These are phyloP conservation scores for Pseudogymnoascus sp. DNA, from an alignment of 2,329 filamentous ascomycete genomes.

Conservation along the genomic window DNA sequence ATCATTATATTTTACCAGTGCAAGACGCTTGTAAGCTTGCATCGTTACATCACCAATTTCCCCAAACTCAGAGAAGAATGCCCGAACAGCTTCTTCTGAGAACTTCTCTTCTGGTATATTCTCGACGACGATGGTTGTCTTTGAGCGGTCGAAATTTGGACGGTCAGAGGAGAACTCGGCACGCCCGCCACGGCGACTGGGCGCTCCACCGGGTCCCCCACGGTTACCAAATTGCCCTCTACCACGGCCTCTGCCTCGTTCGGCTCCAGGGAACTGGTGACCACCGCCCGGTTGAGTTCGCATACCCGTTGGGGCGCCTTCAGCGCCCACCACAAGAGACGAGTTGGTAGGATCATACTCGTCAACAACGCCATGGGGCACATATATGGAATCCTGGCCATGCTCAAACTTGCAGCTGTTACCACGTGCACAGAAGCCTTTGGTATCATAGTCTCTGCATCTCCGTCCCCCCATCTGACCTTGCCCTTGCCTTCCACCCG, in stretches of 20 bases:
- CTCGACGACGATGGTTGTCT: slow-evolving; percentile 67
- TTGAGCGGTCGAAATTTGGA: slow-evolving; percentile 53
- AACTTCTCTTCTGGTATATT: slow-evolving; percentile 69
- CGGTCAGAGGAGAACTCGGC: slow-evolving; percentile 59
- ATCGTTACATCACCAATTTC: slow-evolving; percentile 56
- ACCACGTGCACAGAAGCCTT: slow-evolving; percentile 64
- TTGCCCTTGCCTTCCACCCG: not conserved
- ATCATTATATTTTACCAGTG: slow-evolving; percentile 61
- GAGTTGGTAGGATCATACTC: slow-evolving; percentile 56
- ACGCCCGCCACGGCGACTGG: slow-evolving; percentile 23
- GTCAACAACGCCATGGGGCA: slow-evolving; percentile 29
- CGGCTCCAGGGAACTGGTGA: slow-evolving; percentile 13
- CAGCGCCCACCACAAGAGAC: slow-evolving; percentile 30
- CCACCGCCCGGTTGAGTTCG: slow-evolving; percentile 16
- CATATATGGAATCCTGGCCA: slow-evolving; percentile 44
- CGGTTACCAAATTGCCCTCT: slow-evolving; percentile 27
- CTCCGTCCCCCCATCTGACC: slow-evolving; percentile 24
- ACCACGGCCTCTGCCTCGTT: slow-evolving; percentile 28
- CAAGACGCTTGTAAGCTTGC: slow-evolving; percentile 57
- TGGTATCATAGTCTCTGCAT: slow-evolving; percentile 65
- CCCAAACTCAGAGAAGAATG: slow-evolving; percentile 69
- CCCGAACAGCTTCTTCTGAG: slow-evolving; percentile 54
- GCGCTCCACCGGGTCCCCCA: slow-evolving; percentile 16
- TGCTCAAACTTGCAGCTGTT: slow-evolving; percentile 65
- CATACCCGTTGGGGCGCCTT: slow-evolving; percentile 14